Percentiles rank a stretch among this genome's conserved stretches.
Conservation (phyloP, 371 early-diverging fungal genomes). For the Chytridiales sp. region DNA sequence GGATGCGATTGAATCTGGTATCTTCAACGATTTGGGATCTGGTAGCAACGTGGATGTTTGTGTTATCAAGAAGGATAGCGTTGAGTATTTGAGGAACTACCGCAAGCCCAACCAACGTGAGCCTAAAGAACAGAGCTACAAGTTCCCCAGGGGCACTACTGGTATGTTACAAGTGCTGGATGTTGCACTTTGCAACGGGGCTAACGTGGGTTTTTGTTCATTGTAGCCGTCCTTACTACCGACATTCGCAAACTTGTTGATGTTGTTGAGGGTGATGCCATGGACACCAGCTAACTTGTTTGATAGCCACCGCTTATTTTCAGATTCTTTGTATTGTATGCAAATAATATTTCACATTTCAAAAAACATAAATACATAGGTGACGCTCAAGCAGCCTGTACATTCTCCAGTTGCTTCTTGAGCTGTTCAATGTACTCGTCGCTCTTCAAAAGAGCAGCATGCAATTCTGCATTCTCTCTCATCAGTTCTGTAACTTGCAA, state of each 20-base stretch:
- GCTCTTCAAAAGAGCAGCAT: constrained; percentile 9
- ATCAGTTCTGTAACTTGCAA: constrained; percentile 1
- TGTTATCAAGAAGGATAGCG: constrained; percentile 81
- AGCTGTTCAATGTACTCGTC: constrained; percentile 17
- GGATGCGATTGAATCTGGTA: constrained; percentile 97
- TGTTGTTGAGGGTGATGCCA: constrained; percentile 59
- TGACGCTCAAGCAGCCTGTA: too few species aligned
- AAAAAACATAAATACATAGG: too few species aligned
- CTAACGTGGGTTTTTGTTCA: background rate
- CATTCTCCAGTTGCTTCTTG: background rate
- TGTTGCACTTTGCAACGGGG: background rate
- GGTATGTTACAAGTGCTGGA: constrained; percentile 15
- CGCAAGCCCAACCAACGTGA: constrained; percentile 86
- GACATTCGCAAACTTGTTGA: constrained; percentile 52
- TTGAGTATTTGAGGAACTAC: constrained; percentile 86
- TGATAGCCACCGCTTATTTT: too few species aligned
- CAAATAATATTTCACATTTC: too few species aligned
- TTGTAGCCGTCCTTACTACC: constrained; percentile 35
- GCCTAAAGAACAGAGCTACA: constrained; percentile 80
- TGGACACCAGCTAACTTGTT: constrained; percentile 51
- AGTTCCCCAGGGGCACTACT: constrained; percentile 42
- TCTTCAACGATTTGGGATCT: constrained; percentile 99
- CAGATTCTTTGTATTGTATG: too few species aligned
- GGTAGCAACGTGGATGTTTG: constrained; percentile 98
- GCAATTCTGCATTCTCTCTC: constrained; percentile 6